Evolutionary conservation across 257 asterid species (phyloP).

Genomic region (Capsicum rhomboideum): DNA sequence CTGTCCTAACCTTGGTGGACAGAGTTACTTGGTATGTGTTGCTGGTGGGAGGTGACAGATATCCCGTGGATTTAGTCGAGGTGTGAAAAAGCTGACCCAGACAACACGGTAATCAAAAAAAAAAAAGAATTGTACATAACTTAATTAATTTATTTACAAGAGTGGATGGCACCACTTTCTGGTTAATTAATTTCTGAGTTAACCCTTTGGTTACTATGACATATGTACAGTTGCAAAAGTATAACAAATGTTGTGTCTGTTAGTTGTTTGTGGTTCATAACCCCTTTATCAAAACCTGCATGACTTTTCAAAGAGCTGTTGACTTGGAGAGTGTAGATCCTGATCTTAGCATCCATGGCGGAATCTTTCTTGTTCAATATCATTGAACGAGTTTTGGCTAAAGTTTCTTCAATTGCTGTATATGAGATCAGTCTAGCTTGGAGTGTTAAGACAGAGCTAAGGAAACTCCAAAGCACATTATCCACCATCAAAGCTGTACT

Average conservation of each 20-base stretch:
- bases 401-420: constrained; percentile 24
- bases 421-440: constrained; percentile 28
- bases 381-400: constrained; percentile 29
- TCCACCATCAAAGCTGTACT: constrained; percentile 43
- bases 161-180: neutral
- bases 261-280: too few relatives aligned
- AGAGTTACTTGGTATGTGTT: too few relatives aligned
- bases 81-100: too few relatives aligned
- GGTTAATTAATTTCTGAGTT: neutral
- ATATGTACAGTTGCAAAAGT: too few relatives aligned
- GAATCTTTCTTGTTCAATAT: constrained; percentile 35
- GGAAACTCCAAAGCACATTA: constrained; percentile 28
- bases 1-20: too few relatives aligned
- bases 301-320: neutral
- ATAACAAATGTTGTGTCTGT: too few relatives aligned
- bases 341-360: constrained; percentile 17
- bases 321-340: neutral
- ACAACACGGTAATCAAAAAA: too few relatives aligned
- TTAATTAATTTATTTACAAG: too few relatives aligned
- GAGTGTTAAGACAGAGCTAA: constrained; percentile 26
- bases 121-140: neutral
- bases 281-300: neutral
- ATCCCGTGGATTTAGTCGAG: too few relatives aligned
- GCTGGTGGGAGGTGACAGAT: too few relatives aligned
- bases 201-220: neutral